Evolutionary conservation across 176 grass and related monocot species (phyloP), one percentile per base, ranked within the genome.

Genomic region (Aechmea fasciata): DNA sequence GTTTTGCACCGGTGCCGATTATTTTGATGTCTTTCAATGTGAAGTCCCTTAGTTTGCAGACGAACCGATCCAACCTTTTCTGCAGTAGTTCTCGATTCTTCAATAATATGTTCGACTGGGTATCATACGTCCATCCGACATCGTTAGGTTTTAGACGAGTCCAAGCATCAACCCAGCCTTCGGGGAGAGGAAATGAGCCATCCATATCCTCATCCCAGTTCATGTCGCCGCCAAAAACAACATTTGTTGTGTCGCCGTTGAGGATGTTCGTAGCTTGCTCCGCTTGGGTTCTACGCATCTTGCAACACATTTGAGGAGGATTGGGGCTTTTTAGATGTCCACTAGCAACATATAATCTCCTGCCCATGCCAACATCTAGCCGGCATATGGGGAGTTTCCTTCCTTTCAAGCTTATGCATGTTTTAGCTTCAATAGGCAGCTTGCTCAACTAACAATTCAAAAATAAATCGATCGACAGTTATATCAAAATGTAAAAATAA

Each of bases 151-250:
- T 50, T 0, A 68, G 41, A 2, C 12, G 41, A 2, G 15, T 3
- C 66, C 66, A 68, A 6, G 66, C 66, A 48, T 68, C 66, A 3
- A 49, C 66, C 66, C 66, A 68, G 41, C 47, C 29, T 19, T 68
- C 3, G 2, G 3, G 9, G 14, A 68, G 15, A 12, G 66, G 66
- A 11, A 48, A 49, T 0, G 3, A 11, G 2, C 66, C 66, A 48
- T 68, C 66, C 11, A 10, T 13, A 1, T 49, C 14, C 66, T 68
- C 66, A 9, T 11, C 15, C 66, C 66, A 68, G 12, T 68, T 68
- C 66, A 68, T 68, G 41, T 68, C 65, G 3, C 65, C 65, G 11
- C 65, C 65, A 11, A 67, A 67, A 8, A 67, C 20, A 8, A 7
- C 65, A 49, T 67, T 67, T 0, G 13, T 0, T 14, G 26, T 26